These are phyloP conservation scores for Fusarium sp. DNA, from an alignment of 2,329 filamentous ascomycete genomes.

Conservation along the genomic window DNA sequence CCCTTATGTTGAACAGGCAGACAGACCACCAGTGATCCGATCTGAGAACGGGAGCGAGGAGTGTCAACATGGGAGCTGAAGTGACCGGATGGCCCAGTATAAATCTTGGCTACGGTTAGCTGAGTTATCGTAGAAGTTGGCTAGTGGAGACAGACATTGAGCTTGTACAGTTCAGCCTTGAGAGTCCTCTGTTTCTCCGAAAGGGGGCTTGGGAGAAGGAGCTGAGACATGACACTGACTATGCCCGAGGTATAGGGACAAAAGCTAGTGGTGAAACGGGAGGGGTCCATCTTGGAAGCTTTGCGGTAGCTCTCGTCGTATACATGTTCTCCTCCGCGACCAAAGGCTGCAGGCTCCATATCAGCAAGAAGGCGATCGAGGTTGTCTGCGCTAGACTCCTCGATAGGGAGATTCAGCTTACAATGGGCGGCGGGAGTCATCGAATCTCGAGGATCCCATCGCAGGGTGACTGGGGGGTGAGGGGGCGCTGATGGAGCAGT, in stretches of 20 bases:
- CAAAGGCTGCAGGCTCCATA: conserved; percentile 60
- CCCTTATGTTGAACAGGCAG: conserved; percentile 54
- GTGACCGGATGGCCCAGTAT: conserved; percentile 61
- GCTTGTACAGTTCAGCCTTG: conserved; percentile 66
- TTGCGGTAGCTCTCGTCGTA: conserved; percentile 65
- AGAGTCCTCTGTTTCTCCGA: conserved; percentile 47
- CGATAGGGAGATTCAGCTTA: not conserved
- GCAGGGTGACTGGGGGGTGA: not conserved
- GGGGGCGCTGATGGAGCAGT: not conserved
- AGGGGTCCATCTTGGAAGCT: conserved; percentile 62
- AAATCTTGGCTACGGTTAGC: conserved; percentile 52
- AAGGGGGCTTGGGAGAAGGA: conserved; percentile 46
- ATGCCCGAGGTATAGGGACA: conserved; percentile 64
- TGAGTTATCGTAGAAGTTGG: fast-evolving
- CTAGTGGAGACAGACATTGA: conserved; percentile 54
- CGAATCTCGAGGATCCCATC: conserved; percentile 6
- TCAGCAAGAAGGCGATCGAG: not conserved
- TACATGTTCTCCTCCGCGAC: conserved; percentile 57
- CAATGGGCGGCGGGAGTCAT: fast-evolving
- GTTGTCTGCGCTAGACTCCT: not conserved
- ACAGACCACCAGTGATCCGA: conserved; percentile 66
- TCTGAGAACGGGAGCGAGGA: conserved; percentile 59
- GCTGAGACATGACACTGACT: conserved; percentile 60
- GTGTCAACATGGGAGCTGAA: conserved; percentile 67
- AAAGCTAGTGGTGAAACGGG: conserved; percentile 61